Evolutionary conservation across 345 rosid species (phyloP), one percentile per base, ranked within the genome.

Genomic region (Hibiscus tridactylites): DNA sequence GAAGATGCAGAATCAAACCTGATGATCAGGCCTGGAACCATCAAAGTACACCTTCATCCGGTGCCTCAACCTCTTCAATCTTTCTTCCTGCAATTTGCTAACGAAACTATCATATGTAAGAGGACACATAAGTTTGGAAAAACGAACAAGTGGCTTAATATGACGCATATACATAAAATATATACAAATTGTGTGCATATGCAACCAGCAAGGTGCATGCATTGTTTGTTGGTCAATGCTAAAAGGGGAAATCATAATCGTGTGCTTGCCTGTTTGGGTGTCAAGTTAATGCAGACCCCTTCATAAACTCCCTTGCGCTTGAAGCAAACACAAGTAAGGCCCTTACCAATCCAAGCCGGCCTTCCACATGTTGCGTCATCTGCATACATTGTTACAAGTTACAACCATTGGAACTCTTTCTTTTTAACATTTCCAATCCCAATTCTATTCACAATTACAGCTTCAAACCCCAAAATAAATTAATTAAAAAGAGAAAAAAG

Each of bases 271-370:
- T 94, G 98, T 53, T 65, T 78, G 61, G 98, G 97, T 72, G 97
- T 94, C 79, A 91, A 81, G 78, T 85, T 90, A 65, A 86, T 77
- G 82, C 79, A 87, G 65, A 91, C 82, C 61, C 91, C 83, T 75
- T 88, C 87, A 72, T 84, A 90, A 44, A 84, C 80, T 73, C 91
- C 93, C 83, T 85, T 94, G 69, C 92, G 77, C 82, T 94, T 83
- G 80, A 90, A 91, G 76, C 98, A 94, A 50, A 94, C 96, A 83
- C 98, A 91, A 37, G 96, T 87, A 47, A 94, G 85, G 42, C 96
- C 95, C 79, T 84, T 94, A 35, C 90, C 91, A 66, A 91, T 90
- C 96, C 92, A 91, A 70, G 85, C 80, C 63, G 93, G 91, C 2
- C 89, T 81, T 50, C 7, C 56, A 50, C 56, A 16, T 4, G 56